phyloP scores from a whole-genome alignment of 208 protist genomes.

The Trichomonas gallinae region DNA sequence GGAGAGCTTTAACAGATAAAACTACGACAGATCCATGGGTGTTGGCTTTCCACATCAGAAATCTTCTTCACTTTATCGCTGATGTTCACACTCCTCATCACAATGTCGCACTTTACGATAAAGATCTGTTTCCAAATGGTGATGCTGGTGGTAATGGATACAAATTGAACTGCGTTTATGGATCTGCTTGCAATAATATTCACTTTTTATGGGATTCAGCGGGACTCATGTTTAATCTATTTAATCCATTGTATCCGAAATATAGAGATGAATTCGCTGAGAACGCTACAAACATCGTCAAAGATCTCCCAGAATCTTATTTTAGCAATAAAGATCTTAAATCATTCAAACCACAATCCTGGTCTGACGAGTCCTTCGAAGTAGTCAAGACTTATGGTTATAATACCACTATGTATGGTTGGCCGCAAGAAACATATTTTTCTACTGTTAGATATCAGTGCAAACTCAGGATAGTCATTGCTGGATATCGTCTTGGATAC shows the following conservation, averaged over 20 bases:
- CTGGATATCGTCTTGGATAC: background rate
- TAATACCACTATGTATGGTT: background rate
- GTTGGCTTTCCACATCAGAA: background rate
- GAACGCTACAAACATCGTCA: background rate
- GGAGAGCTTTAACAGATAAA: background rate
- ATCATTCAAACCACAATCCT: background rate
- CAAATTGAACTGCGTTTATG: background rate
- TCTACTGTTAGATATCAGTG: background rate
- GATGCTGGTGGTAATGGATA: background rate
- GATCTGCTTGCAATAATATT: conserved; percentile 12
- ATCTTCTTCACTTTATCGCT: background rate
- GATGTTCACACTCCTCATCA: conserved; percentile 1
- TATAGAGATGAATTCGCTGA: background rate
- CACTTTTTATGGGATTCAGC: conserved; percentile 19
- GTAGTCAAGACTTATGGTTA: background rate
- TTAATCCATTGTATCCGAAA: background rate
- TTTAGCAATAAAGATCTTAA: background rate
- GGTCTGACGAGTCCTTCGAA: background rate
- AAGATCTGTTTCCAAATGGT: background rate
- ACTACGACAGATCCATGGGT: background rate
- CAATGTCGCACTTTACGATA: background rate
- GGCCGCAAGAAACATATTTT: background rate
- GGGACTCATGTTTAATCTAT: background rate
- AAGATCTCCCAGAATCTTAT: background rate
- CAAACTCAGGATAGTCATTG: background rate